Base-by-base conservation (phyloP, 306 rosid species). In the Prunus dulcis region DNA sequence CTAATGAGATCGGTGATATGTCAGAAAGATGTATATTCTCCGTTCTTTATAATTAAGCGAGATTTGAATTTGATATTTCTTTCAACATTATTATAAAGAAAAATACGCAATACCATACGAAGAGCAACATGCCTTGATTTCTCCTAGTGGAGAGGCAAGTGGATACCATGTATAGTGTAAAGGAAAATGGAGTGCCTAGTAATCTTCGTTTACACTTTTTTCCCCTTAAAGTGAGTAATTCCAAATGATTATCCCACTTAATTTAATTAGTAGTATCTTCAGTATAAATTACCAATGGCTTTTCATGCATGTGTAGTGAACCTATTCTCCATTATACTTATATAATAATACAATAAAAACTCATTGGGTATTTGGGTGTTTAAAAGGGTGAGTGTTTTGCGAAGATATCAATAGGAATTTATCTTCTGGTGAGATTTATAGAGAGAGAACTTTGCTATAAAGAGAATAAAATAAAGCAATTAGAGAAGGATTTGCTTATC, bases 291-390 rank as follows among this genome's bases (percentile, higher is more conserved):
- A 67, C 22, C 15, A 73, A 61, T 19, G 64, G 74, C 69, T 71
- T 66, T 65, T 67, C 64, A 22, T 47, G 64, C 65, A 65, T 55
- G 68, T 74, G 58, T 60, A 3, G 27, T 22, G 90, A 84, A 81
- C 60, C 51, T 82, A 84, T 88, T 88, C 89, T 77, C 84, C 85
- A 82, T 82, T 81, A 76, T 55, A 69, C 64, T 60, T 28, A 23
- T 73, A 76, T 79, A 79, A 71, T 78, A 86, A 68, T 66, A 64
- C 34, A 64, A 53, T 18, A 78, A 58, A 67, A 23, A 18, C 67
- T 64, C 32, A 83, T 77, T 77, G 79, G 81, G 3, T 19, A 7
- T 52, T 32, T 30, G 49, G 82, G 49, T 56, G 77, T 68, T n/a
- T 19, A 51, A 78, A 78, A 49, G 47, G 76, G 8, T 32, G 53